These are phyloP conservation scores for Durusdinium trenchii DNA, from an alignment of 73 alveolate genomes.

Conservation along the genomic window DNA sequence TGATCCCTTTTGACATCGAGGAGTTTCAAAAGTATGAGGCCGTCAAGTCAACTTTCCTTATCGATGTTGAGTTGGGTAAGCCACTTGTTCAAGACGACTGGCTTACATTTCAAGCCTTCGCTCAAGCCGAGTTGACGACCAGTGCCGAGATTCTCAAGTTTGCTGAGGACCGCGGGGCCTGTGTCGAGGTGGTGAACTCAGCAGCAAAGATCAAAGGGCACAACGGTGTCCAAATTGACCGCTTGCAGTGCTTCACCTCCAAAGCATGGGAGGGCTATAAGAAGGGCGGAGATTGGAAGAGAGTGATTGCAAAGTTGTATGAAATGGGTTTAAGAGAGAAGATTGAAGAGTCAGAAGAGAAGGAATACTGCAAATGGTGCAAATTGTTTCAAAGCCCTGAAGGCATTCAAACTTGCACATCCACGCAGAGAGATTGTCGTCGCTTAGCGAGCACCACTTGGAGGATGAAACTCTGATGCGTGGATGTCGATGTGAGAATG, in stretches of 20 bases:
- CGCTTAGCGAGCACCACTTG: background rate
- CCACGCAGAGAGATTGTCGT: background rate
- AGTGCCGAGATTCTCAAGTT: background rate
- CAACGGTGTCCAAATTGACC: background rate
- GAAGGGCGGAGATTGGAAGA: background rate
- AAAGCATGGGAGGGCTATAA: background rate
- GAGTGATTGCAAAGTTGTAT: background rate
- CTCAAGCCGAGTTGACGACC: background rate
- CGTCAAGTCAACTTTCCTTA: too few relatives aligned
- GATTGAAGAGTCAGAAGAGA: background rate
- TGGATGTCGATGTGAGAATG: too few relatives aligned
- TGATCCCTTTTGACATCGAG: too few relatives aligned
- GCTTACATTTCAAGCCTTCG: background rate
- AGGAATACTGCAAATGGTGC: background rate
- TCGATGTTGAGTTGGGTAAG: too few relatives aligned
- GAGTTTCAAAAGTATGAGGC: too few relatives aligned
- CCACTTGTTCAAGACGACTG: background rate
- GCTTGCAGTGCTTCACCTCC: background rate
- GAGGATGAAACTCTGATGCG: background rate
- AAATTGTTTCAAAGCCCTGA: background rate
- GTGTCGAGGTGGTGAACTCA: background rate
- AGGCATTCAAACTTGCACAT: background rate
- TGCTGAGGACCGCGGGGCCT: background rate
- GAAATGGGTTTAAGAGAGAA: background rate
- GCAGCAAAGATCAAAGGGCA: background rate